Conservation (phyloP, 257 asterid genomes). For the Fraxinus americana region DNA sequence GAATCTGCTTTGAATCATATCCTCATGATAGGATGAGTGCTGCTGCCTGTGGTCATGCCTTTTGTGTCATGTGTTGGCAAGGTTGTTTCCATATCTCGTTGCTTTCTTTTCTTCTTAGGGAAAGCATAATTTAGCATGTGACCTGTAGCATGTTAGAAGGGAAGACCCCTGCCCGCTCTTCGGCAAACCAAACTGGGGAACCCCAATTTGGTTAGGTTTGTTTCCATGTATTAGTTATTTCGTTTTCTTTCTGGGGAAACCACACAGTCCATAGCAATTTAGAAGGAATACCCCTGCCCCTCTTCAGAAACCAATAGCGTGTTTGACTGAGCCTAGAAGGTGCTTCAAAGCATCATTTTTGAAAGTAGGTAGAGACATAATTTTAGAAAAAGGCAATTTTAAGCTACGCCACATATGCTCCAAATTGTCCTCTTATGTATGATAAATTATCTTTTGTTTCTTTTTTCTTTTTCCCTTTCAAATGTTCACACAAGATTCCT, state of each 20-base stretch:
- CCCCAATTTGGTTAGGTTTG: neutral
- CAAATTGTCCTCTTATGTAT: neutral
- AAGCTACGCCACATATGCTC: neutral
- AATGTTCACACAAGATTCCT: neutral
- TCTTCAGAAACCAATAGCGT: neutral
- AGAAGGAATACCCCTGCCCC: neutral
- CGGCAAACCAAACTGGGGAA: neutral
- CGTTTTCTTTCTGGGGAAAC: constrained; percentile 3
- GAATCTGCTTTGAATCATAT: constrained; percentile 85
- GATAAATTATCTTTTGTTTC: neutral
- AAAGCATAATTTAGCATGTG: constrained; percentile 4
- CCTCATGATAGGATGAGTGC: constrained; percentile 58
- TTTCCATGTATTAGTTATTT: neutral
- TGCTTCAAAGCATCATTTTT: neutral
- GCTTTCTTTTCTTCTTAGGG: constrained; percentile 17
- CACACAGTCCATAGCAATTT: neutral
- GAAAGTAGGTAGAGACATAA: neutral
- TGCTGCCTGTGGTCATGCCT: constrained; percentile 91
- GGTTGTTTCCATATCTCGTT: constrained; percentile 42
- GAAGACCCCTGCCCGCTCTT: neutral
- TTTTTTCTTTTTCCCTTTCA: neutral
- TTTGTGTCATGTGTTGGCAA: constrained; percentile 82
- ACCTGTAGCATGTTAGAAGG: neutral
- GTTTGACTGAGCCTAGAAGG: neutral
- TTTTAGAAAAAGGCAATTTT: neutral